phyloP scores from a whole-genome alignment of 306 rosid genomes.

The Cucurbita argyrosperma region DNA sequence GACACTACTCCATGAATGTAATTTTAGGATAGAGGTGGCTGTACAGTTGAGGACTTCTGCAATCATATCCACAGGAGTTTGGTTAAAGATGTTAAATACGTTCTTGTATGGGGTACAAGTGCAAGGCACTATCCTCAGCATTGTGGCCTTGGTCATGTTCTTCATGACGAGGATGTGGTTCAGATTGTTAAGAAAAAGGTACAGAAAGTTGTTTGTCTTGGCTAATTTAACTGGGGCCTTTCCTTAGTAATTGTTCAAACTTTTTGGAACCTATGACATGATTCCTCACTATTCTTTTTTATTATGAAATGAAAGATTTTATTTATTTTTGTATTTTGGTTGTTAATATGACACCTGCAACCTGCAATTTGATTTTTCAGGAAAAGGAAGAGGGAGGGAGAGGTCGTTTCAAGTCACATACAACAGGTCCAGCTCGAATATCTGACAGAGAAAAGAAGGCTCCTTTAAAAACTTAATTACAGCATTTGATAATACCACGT shows the following conservation, averaged over 20 bases:
- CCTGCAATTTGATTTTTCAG: conserved; percentile 21
- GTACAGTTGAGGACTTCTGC: conserved; percentile 89
- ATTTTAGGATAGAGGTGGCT: conserved; percentile 91
- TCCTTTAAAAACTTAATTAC: conserved; percentile 53
- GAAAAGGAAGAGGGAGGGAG: conserved; percentile 86
- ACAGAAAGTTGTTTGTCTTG: neutral
- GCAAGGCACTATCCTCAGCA: conserved; percentile 97
- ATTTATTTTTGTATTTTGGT: neutral
- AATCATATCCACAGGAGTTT: conserved; percentile 92
- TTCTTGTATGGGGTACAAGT: conserved; percentile 92
- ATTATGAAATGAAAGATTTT: neutral
- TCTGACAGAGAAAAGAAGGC: conserved; percentile 98
- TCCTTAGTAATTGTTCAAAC: neutral
- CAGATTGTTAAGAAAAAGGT: conserved; percentile 99
- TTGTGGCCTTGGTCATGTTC: conserved; percentile 71
- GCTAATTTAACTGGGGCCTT: neutral
- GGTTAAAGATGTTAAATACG: conserved; percentile 94
- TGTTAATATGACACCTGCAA: neutral
- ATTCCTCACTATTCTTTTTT: neutral
- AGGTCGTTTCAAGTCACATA: conserved; percentile 93
- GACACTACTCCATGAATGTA: conserved; percentile 14
- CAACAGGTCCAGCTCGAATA: conserved; percentile 83
- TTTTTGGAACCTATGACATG: neutral
- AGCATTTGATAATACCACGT: neutral
- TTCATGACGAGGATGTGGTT: conserved; percentile 85